These are phyloP conservation scores for Globisporangium spinosum DNA, from an alignment of 352 stramenopile species.

Conservation along the genomic window DNA sequence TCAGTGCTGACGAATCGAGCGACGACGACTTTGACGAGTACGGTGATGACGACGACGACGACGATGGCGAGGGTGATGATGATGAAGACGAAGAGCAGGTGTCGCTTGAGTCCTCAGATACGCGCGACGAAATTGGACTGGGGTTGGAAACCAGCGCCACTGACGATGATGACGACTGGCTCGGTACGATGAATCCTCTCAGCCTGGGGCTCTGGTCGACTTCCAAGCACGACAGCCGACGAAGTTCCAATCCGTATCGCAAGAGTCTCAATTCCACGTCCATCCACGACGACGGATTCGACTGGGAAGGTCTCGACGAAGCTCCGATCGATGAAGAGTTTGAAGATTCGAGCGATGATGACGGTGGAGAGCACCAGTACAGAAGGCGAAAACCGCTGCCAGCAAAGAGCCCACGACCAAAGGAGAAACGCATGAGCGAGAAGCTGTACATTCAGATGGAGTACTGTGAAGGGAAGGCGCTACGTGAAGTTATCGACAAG, in stretches of 20 bases:
- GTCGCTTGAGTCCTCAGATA: slow-evolving; percentile 28
- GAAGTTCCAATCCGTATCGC: slow-evolving; percentile 31
- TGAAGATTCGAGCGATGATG: slow-evolving; percentile 29
- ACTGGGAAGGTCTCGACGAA: slow-evolving; percentile 70
- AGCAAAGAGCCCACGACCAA: not conserved
- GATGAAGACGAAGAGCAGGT: slow-evolving; percentile 36
- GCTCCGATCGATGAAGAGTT: slow-evolving; percentile 29
- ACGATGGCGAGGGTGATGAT: slow-evolving; percentile 29
- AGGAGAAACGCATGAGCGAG: slow-evolving; percentile 52
- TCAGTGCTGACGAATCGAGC: slow-evolving; percentile 39
- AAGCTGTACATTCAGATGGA: slow-evolving; percentile 95
- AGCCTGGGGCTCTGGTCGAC: slow-evolving; percentile 63
- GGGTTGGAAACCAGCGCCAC: slow-evolving; percentile 30
- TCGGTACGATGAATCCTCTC: slow-evolving; percentile 61
- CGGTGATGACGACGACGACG: slow-evolving; percentile 24
- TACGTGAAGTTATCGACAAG: slow-evolving; percentile 94
- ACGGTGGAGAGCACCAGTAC: slow-evolving; percentile 18
- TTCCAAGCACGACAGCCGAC: slow-evolving; percentile 57
- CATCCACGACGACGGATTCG: slow-evolving; percentile 56
- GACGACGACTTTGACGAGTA: slow-evolving; percentile 34
- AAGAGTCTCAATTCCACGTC: slow-evolving; percentile 9
- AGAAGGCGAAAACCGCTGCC: slow-evolving; percentile 13
- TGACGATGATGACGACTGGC: slow-evolving; percentile 77
- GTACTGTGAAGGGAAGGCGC: slow-evolving; percentile 91
- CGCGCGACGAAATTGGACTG: slow-evolving; percentile 29